These are phyloP conservation scores for Phytophthora quininea DNA, from an alignment of 352 stramenopile species.

Conservation along the genomic window DNA sequence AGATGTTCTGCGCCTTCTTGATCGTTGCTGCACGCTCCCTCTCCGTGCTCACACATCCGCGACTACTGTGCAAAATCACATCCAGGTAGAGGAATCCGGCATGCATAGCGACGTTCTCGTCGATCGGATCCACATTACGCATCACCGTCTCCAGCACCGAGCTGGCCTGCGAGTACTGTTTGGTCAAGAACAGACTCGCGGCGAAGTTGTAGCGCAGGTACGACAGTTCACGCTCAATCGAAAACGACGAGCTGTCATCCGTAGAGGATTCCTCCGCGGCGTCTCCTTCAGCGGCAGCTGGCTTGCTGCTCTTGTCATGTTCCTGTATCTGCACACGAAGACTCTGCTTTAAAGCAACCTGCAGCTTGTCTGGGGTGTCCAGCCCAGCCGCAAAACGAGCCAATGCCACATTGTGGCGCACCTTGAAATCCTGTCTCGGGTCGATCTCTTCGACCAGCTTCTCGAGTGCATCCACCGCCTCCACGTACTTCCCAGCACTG, in stretches of 20 bases:
- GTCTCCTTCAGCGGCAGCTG: conserved; percentile 16
- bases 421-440: conserved; percentile 75
- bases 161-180: conserved; percentile 90
- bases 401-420: conserved; percentile 86
- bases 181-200: conserved; percentile 85
- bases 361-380: conserved; percentile 72
- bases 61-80: conserved; percentile 90
- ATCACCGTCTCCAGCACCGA: conserved; percentile 87
- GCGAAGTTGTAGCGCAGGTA: conserved; percentile 93
- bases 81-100: conserved; percentile 94
- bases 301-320: conserved; percentile 37
- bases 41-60: conserved; percentile 85
- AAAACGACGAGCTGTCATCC: conserved; percentile 40
- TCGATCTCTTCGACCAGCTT: conserved; percentile 86
- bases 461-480: conserved; percentile 83
- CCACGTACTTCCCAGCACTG: conserved; percentile 86
- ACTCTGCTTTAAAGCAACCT: conserved; percentile 70
- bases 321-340: conserved; percentile 74
- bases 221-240: conserved; percentile 83
- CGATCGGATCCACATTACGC: conserved; percentile 90
- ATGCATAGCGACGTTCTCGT: conserved; percentile 93
- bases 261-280: conserved; percentile 25
- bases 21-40: conserved; percentile 63
- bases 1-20: conserved; percentile 86
- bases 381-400: conserved; percentile 70